phyloP scores from a whole-genome alignment of 78 protist genomes.

The Dictyostelium citrinum region DNA sequence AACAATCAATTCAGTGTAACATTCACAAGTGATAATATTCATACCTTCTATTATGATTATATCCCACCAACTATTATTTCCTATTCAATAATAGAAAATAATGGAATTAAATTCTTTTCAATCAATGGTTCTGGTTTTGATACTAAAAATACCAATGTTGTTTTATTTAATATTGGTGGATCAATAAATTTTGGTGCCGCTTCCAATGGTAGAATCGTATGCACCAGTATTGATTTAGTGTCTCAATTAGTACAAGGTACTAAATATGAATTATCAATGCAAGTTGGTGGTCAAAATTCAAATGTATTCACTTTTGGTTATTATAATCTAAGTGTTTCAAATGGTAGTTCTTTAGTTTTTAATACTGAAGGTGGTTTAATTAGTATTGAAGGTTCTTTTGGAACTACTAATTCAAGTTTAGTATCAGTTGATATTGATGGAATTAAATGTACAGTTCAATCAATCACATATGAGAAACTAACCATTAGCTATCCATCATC shows the following conservation, averaged over 20 bases:
- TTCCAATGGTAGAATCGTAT: neutral
- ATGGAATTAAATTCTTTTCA: neutral
- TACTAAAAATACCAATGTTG: neutral
- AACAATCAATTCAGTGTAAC: neutral
- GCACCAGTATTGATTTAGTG: neutral
- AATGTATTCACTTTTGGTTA: neutral
- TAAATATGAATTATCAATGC: neutral
- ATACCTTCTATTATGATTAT: neutral
- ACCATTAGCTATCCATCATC: neutral
- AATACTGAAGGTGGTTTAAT: neutral
- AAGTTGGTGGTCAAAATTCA: neutral
- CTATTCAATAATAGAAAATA: neutral
- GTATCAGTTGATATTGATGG: neutral
- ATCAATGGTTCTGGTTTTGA: neutral
- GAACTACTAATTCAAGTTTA: neutral
- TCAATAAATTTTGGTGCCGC: neutral
- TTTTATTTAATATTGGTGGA: neutral
- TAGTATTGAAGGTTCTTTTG: neutral
- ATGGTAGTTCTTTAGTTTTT: neutral
- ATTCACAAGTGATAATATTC: neutral
- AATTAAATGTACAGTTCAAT: neutral
- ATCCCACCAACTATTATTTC: neutral
- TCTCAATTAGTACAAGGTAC: neutral
- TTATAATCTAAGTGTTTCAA: neutral
- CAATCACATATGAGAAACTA: neutral